A percentile compares a stretch with the other conserved stretches of the same genome.
Evolutionary conservation across 208 protist species (phyloP).

Genomic region (Leishmania aethiopica): DNA sequence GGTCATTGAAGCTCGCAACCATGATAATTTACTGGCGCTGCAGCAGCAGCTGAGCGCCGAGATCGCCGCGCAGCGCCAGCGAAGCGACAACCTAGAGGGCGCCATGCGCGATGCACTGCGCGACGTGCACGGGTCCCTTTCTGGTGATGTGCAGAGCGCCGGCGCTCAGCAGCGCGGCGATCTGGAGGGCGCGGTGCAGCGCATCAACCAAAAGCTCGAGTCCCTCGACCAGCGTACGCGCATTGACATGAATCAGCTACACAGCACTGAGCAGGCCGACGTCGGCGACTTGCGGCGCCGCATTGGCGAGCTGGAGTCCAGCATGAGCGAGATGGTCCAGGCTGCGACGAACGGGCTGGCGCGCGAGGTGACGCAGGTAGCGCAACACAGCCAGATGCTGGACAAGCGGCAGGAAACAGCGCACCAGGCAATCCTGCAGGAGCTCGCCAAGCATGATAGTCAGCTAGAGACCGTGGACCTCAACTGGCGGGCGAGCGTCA

Average conservation of each 20-base stretch:
- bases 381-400: conserved; percentile 62
- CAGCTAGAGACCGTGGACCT: conserved; percentile 75
- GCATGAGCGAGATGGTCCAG: conserved; percentile 45
- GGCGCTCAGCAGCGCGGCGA: conserved; percentile 31
- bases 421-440: conserved; percentile 71
- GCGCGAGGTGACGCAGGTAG: conserved; percentile 59
- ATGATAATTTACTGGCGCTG: conserved; percentile 49
- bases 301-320: conserved; percentile 40
- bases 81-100: conserved; percentile 51
- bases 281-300: conserved; percentile 37
- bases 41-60: conserved; percentile 62
- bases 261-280: conserved; percentile 49
- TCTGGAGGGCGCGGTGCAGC: conserved; percentile 38
- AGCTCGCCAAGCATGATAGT: conserved; percentile 72
- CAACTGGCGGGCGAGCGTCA: conserved; percentile 77
- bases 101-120: conserved; percentile 56
- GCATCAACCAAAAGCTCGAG: conserved; percentile 41
- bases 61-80: conserved; percentile 45
- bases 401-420: conserved; percentile 51
- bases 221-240: conserved; percentile 65
- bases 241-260: conserved; percentile 50
- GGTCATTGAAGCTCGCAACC: conserved; percentile 49
- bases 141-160: conserved; percentile 46
- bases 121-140: conserved; percentile 58
- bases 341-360: conserved; percentile 49